Evolutionary conservation across 1,139 yeast species (phyloP), one percentile per base, ranked within the genome.

Genomic region (Candida dubliniensis): DNA sequence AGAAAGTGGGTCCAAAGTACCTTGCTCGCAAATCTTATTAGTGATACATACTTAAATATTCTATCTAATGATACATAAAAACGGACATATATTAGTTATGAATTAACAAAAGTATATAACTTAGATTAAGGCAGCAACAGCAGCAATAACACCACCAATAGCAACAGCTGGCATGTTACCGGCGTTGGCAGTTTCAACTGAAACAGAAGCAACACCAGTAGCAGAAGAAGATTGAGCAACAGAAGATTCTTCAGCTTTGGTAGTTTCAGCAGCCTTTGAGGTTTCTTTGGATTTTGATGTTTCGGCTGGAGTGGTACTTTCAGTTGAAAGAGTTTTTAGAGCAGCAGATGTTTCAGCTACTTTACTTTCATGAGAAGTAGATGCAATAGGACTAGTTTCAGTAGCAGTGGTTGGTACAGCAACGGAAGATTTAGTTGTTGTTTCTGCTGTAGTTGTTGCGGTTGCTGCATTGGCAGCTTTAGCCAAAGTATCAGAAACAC

Each of bases 91-190:
- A 18, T 18, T 18, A 18, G 5, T 18, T 18, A 18, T 18, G 5
- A 3, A 18, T 18, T 18, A 18, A 5, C 23, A 18, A 18, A 4
- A 18, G 23, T 18, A 18, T 5, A 18, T 18, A 18, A 11, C 12
- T 31, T 45, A 47, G 39, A 44, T 36, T 25, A 47, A 40, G 25
- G 47, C 52, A 38, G 52, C 52, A 36, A 49, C 31, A 37, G 47
- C 46, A 36, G 47, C 49, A 43, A 46, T 38, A 26, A 47, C 39
- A 47, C 52, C 50, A 40, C 47, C 47, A 15, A 44, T 34, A 14
- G 47, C 49, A 31, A 46, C 41, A 34, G 44, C 43, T 41, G 41
- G 47, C 30, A 42, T 25, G 32, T 37, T 40, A 41, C 41, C 49
- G 36, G 42, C 48, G 34, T 41, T 41, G 27, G 27, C 44, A 10